Conservation (phyloP, 2,329 filamentous ascomycete species). For the Lecanosticta acicola region DNA sequence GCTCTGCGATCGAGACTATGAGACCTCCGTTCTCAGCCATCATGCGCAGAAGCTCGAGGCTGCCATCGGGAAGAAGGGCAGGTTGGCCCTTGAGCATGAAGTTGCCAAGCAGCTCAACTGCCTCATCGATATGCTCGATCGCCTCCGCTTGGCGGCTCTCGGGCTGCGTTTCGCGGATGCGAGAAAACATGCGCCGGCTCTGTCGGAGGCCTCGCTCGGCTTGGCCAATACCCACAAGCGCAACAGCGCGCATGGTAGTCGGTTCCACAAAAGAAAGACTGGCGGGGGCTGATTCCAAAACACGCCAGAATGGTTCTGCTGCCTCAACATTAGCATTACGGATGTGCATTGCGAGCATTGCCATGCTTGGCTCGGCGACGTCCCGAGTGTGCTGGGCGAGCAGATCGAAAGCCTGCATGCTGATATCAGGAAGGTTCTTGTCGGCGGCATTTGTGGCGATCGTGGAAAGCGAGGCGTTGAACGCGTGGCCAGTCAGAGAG, state of each 20-base stretch:
- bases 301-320: conserved; percentile 74
- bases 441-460: conserved; percentile 78
- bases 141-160: conserved; percentile 50
- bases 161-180: conserved; percentile 61
- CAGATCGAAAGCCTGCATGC: conserved; percentile 51
- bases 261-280: conserved; percentile 72
- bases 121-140: conserved; percentile 80
- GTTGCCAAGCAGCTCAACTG: conserved; percentile 62
- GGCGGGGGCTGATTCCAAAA: conserved; percentile 58
- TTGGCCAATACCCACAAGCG: conserved; percentile 78
- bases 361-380: conserved; percentile 58
- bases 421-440: conserved; percentile 62
- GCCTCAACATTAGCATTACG: conserved; percentile 72
- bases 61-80: conserved; percentile 49
- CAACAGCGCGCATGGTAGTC: conserved; percentile 82
- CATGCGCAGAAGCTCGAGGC: conserved; percentile 56
- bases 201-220: conserved; percentile 74
- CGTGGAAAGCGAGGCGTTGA: conserved; percentile 60
- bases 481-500: conserved; percentile 53
- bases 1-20: conserved; percentile 54
- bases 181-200: conserved; percentile 79
- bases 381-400: conserved; percentile 46
- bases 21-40: conserved; percentile 62
- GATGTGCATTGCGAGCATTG: conserved; percentile 80
- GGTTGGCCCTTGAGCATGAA: conserved; percentile 51